Evolutionary conservation across 345 rosid species (phyloP).

Genomic region (Hibiscus mutabilis): DNA sequence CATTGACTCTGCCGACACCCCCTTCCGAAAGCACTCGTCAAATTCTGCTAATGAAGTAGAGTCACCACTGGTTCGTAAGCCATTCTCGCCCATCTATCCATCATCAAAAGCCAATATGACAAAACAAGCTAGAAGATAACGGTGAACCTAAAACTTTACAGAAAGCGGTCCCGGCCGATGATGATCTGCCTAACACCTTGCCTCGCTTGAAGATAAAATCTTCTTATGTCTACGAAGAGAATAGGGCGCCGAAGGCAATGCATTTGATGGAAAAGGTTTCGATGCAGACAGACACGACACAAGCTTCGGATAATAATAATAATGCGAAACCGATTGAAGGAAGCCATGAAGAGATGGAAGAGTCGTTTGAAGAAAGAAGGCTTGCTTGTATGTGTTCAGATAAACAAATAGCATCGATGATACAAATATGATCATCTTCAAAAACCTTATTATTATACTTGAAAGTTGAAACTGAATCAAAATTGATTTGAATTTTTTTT

Average conservation of each 20-base stretch:
- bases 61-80: slow-evolving; percentile 1
- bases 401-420: slow-evolving; percentile 26
- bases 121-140: neutral
- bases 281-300: slow-evolving; percentile 55
- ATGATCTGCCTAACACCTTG: neutral
- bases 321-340: slow-evolving; percentile 20
- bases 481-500: neutral
- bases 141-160: neutral
- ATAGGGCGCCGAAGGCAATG: slow-evolving; percentile 41
- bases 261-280: slow-evolving; percentile 27
- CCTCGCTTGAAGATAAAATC: neutral
- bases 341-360: slow-evolving; percentile 47
- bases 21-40: slow-evolving; percentile 42
- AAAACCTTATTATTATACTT: neutral
- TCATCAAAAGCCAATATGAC: slow-evolving; percentile 5
- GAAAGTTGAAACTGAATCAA: neutral
- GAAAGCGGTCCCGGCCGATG: neutral
- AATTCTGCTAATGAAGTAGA: slow-evolving; percentile 20
- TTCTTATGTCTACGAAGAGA: slow-evolving; percentile 26
- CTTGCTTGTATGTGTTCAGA: slow-evolving; percentile 54
- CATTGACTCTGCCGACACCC: neutral
- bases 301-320: slow-evolving; percentile 11
- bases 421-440: slow-evolving; percentile 38
- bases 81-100: neutral
- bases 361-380: slow-evolving; percentile 86